Evolutionary conservation across 1,284 basidiomycete species (phyloP).

Genomic region (Leccinum angustisporum): DNA sequence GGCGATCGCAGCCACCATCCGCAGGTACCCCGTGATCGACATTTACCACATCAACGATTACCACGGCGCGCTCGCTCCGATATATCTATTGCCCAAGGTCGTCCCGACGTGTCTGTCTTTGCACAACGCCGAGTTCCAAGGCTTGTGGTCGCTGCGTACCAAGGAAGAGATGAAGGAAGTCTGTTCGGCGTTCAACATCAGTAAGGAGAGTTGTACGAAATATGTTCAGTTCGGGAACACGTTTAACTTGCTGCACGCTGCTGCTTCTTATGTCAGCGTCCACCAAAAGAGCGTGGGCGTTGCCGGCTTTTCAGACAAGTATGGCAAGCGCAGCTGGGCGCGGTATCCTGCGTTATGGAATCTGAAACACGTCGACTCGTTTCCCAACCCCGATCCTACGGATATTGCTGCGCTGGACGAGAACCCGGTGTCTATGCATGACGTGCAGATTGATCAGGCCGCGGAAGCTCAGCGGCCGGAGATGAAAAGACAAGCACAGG

Average conservation of each 20-base stretch:
- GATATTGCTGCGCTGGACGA: constrained; percentile 91
- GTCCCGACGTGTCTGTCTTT: constrained; percentile 88
- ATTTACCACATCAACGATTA: constrained; percentile 92
- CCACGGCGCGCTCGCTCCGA: constrained; percentile 85
- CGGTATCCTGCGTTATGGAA: constrained; percentile 94
- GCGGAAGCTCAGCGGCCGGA: constrained; percentile 88
- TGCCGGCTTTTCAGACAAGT: constrained; percentile 94
- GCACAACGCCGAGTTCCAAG: constrained; percentile 95
- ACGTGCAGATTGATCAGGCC: constrained; percentile 76
- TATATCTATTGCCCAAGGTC: constrained; percentile 88
- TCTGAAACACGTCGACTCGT: constrained; percentile 88
- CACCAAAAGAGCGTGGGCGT: constrained; percentile 93
- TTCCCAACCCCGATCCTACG: constrained; percentile 90
- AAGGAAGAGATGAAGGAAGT: constrained; percentile 98
- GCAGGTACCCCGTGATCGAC: constrained; percentile 81
- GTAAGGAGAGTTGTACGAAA: constrained; percentile 91
- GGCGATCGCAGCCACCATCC: constrained; percentile 86
- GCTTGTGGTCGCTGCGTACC: constrained; percentile 90
- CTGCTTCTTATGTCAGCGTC: constrained; percentile 85
- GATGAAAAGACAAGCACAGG: constrained; percentile 86
- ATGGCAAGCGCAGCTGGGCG: constrained; percentile 93
- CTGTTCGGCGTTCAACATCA: constrained; percentile 93
- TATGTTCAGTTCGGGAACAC: constrained; percentile 97
- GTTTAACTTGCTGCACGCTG: constrained; percentile 91
- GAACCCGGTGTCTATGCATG: constrained; percentile 66